Evolutionary conservation across 768 basidiomycete species (phyloP), one percentile per base, ranked within the genome.

Genomic region (Leccinum broughii): DNA sequence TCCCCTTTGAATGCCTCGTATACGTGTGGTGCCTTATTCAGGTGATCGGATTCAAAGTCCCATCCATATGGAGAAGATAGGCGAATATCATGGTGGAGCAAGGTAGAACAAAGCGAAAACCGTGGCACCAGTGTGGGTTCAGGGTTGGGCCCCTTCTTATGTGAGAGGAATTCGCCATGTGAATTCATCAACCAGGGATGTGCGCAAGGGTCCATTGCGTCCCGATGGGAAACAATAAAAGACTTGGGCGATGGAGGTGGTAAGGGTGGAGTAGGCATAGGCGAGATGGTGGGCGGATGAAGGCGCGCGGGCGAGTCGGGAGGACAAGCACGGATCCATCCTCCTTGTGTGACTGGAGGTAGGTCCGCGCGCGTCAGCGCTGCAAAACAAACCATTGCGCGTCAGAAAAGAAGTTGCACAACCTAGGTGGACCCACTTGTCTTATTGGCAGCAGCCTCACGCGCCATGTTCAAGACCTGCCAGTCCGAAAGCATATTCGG

Each of bases 21-120:
- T 1, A 20, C 41, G 3, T 57, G 39, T 4, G 17, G 6, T 8
- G 30, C 22, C 5, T 34, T 13, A 3, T 32, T 4, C 32, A 32
- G 32, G 32, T 32, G 32, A 28, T 68, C 67, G 6, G 78, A 69
- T 14, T 80, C 80, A 7, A 77, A 79, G 0, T 78, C 54, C 82
- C 82, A 86, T 15, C 73, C 77, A 53, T 82, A 82, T 0, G 79
- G 77, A 2, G 76, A 76, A 1, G 83, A 78, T 4, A 80, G 75
- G 34, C 81, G 81, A 50, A 88, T 83, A 62, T 87, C 81, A 54
- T 82, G 80, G 59, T 87, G 85, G 8, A 87, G 56, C 3, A 70
- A 56, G 1, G 84, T 83, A 0, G 79, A 72, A 59, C 80, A 84
- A 51, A 78, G 78, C 5, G 82, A 80, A 64, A 88, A 87, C 24